Conservation (phyloP, 441 rosid genomes). For the Geranium incanum region DNA sequence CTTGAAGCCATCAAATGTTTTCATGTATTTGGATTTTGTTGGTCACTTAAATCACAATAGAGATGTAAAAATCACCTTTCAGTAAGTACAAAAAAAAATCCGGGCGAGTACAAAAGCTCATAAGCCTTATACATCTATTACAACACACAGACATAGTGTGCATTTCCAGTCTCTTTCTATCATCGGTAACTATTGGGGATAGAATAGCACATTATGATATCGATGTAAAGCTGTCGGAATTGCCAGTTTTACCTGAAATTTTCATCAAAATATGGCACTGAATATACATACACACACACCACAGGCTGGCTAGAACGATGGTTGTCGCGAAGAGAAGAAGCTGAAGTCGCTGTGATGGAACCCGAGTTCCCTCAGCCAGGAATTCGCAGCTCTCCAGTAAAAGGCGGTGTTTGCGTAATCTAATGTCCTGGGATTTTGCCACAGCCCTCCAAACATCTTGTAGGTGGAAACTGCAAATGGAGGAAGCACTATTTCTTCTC, state of each 20-base stretch:
- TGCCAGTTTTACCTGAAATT: neutral
- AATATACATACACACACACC: neutral
- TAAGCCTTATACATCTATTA: neutral
- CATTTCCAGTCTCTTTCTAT: neutral
- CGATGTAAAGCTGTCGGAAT: neutral
- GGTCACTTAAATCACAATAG: too few relatives aligned
- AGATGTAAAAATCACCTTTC: too few relatives aligned
- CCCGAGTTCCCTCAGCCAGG: constrained; percentile 1
- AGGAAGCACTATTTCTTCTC: neutral
- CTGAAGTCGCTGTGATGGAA: neutral
- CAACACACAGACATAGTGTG: neutral
- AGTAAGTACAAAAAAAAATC: too few relatives aligned
- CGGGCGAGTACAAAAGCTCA: too few relatives aligned
- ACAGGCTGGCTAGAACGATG: neutral
- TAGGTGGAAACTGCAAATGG: constrained; percentile 9
- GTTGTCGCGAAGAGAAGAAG: neutral
- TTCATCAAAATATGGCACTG: neutral
- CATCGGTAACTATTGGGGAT: neutral
- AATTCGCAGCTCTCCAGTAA: neutral
- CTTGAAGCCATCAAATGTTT: too few relatives aligned
- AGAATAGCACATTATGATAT: neutral
- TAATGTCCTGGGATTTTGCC: constrained; percentile 4
- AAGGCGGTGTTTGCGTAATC: neutral
- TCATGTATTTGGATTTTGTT: too few relatives aligned
- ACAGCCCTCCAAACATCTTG: neutral